Evolutionary conservation across 192 early-diverging fungal genomes (phyloP).

Genomic region (Piromyces finnis): DNA sequence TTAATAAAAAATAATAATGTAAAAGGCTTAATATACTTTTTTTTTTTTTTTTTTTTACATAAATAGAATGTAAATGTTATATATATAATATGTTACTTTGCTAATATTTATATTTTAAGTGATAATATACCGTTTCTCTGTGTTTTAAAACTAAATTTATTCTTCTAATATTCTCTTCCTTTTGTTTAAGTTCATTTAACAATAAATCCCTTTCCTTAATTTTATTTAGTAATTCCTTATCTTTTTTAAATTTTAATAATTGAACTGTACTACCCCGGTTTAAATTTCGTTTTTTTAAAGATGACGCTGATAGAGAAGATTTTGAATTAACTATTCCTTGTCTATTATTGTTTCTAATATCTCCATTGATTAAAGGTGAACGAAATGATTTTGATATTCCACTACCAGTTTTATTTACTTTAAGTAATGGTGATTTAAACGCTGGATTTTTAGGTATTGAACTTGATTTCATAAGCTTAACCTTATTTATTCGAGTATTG

Average conservation of each 20-base stretch:
- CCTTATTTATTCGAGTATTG: neutral
- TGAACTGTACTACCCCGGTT: neutral
- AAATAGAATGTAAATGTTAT: too few species aligned
- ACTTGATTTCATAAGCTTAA: neutral
- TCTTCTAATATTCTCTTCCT: neutral
- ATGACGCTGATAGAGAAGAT: neutral
- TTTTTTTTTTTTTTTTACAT: too few species aligned
- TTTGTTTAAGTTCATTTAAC: neutral
- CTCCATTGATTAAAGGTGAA: neutral
- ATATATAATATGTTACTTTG: too few species aligned
- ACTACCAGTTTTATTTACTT: neutral
- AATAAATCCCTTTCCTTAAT: neutral
- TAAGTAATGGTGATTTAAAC: neutral
- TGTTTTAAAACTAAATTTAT: neutral
- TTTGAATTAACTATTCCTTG: neutral
- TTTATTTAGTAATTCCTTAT: neutral
- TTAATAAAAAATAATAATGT: too few species aligned
- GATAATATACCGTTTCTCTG: neutral
- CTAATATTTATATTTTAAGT: too few species aligned
- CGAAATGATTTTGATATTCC: neutral
- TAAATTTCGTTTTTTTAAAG: neutral
- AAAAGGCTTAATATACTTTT: too few species aligned
- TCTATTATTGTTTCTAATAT: neutral
- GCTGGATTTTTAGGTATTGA: neutral
- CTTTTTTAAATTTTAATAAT: neutral